phyloP scores from a whole-genome alignment of 176 grass and related monocot species.

The Zea luxurians region DNA sequence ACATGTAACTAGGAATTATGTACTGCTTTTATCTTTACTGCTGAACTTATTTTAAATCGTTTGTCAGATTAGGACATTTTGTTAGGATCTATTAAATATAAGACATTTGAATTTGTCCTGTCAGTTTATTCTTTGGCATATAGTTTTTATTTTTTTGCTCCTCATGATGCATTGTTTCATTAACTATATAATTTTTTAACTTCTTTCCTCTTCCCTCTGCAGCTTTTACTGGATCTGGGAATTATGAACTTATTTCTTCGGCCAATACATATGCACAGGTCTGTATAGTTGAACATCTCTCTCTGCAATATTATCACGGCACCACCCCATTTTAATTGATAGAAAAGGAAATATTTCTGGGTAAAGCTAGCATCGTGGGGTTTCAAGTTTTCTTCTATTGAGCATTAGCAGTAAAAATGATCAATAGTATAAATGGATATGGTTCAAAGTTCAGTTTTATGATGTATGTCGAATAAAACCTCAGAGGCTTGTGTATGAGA shows the following conservation, averaged over 20 bases:
- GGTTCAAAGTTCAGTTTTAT: not conserved
- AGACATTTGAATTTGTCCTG: not conserved
- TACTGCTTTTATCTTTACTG: constrained; percentile 5
- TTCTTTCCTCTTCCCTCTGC: constrained; percentile 15
- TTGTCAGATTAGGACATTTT: constrained; percentile 1
- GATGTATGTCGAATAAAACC: not conserved
- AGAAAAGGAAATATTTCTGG: constrained; percentile 7
- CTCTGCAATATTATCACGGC: not conserved
- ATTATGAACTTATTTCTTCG: constrained; percentile 80
- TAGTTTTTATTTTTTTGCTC: not conserved
- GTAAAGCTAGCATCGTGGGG: not conserved
- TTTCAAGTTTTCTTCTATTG: not conserved
- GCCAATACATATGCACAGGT: constrained; percentile 95
- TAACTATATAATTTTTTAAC: not conserved
- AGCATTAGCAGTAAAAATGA: constrained; percentile 17
- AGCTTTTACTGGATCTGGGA: constrained; percentile 86
- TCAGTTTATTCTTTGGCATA: constrained; percentile 1
- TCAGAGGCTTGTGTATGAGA: not conserved
- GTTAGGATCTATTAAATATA: not conserved
- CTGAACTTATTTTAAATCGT: constrained; percentile 3
- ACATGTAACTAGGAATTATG: not conserved
- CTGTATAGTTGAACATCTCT: constrained; percentile 22
- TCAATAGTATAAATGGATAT: not conserved
- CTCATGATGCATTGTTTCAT: constrained; percentile 14
- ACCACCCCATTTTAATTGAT: not conserved